A percentile compares a stretch with the other conserved stretches of the same genome.
These are phyloP conservation scores for Starmerella etchellsii DNA, from an alignment of 805 yeast species.

Conservation along the genomic window DNA sequence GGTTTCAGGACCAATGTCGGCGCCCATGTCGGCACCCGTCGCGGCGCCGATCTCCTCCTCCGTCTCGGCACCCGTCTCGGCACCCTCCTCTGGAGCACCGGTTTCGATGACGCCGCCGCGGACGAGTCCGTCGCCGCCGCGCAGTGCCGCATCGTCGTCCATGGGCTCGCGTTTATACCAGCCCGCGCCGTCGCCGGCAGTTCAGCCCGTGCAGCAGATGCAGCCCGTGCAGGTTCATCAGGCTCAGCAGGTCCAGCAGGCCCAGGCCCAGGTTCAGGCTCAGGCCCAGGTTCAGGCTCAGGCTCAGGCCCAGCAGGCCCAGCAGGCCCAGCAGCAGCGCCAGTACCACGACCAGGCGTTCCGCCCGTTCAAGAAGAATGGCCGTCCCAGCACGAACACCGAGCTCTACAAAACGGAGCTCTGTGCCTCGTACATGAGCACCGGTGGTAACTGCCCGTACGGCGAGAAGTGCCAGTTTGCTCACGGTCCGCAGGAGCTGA, in stretches of 20 bases:
- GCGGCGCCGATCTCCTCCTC: neutral
- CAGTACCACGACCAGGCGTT: slow-evolving; percentile 4
- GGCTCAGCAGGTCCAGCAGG: neutral
- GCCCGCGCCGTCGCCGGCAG: neutral
- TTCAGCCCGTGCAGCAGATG: neutral
- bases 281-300: slow-evolving; percentile 7
- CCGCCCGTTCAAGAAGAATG: slow-evolving; percentile 22
- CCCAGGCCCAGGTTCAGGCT: slow-evolving; percentile 1
- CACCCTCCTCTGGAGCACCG: slow-evolving; percentile 2
- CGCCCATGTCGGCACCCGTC: neutral
- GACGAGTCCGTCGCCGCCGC: slow-evolving; percentile 12
- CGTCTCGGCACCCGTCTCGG: neutral
- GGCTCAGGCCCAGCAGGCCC: slow-evolving; percentile 6
- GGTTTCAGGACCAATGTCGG: slow-evolving; percentile 4
- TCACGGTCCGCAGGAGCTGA: slow-evolving; percentile 70
- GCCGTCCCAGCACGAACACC: slow-evolving; percentile 35
- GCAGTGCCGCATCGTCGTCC: slow-evolving; percentile 1
- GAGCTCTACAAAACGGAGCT: slow-evolving; percentile 81
- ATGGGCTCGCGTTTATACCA: slow-evolving; percentile 2
- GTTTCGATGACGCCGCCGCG: slow-evolving; percentile 12
- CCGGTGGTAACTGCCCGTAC: slow-evolving; percentile 67
- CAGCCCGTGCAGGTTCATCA: neutral
- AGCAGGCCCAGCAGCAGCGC: slow-evolving; percentile 7
- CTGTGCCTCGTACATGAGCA: slow-evolving; percentile 62
- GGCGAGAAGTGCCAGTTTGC: slow-evolving; percentile 91